These are phyloP conservation scores for Furcasterigmium sp. DNA, from an alignment of 2,329 filamentous ascomycete species.

Conservation along the genomic window DNA sequence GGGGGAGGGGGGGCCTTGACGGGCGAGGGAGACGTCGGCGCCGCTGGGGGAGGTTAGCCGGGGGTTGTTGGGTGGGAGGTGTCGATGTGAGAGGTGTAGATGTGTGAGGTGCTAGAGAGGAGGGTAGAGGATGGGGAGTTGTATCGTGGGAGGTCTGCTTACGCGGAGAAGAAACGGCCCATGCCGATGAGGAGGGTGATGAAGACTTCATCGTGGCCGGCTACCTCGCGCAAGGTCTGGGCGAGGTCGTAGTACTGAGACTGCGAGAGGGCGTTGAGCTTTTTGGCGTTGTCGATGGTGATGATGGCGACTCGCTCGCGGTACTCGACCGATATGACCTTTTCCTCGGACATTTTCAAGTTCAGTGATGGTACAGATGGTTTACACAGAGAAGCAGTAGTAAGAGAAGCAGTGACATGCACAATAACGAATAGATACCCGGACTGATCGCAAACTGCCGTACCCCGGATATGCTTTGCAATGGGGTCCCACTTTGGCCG, in stretches of 20 bases:
- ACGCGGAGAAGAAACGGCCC: constrained; percentile 88
- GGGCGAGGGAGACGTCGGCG: constrained; percentile 65
- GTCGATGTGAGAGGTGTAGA: neutral
- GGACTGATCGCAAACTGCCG: no score
- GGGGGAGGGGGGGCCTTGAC: constrained; percentile 32
- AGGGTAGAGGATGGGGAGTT: constrained; percentile 1
- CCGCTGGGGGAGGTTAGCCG: no score
- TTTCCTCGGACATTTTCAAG: neutral
- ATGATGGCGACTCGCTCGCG: constrained; percentile 57
- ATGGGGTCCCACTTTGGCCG: neutral
- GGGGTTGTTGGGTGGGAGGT: constrained; percentile 4
- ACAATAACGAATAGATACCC: neutral
- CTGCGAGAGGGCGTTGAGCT: constrained; percentile 77
- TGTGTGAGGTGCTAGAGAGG: neutral
- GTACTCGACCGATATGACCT: constrained; percentile 32
- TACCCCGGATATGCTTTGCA: neutral
- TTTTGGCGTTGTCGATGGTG: constrained; percentile 77
- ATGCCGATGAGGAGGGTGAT: constrained; percentile 81
- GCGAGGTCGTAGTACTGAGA: constrained; percentile 74
- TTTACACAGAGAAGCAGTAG: no score
- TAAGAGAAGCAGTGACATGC: no score
- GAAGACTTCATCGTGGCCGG: constrained; percentile 70
- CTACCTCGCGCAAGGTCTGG: constrained; percentile 69
- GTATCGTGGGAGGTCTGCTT: no score
- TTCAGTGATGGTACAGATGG: no score